Conservation (phyloP, 129 eudicot species). For the Kitagawia praeruptora region DNA sequence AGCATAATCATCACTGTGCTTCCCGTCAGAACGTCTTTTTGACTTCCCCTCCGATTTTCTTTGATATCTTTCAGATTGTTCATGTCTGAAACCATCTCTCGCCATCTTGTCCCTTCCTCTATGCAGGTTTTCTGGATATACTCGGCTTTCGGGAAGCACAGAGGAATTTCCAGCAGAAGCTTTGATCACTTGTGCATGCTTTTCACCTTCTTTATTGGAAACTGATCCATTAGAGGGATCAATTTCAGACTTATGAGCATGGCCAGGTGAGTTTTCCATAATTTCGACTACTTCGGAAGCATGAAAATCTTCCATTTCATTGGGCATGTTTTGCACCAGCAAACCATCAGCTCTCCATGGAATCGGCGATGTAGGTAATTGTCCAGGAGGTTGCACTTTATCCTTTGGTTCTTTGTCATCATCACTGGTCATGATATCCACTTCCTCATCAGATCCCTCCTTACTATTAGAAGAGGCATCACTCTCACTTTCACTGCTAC, state of each 20-base stretch:
- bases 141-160: slow-evolving; percentile 29
- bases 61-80: slow-evolving; percentile 16
- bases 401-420: slow-evolving; percentile 70
- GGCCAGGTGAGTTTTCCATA: slow-evolving; percentile 46
- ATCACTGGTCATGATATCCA: slow-evolving; percentile 83
- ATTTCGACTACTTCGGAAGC: slow-evolving; percentile 45
- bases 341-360: slow-evolving; percentile 30
- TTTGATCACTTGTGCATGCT: slow-evolving; percentile 28
- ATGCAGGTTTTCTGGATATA: slow-evolving; percentile 3
- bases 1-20: slow-evolving; percentile 35
- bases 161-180: slow-evolving; percentile 20
- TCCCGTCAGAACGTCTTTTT: slow-evolving; percentile 45
- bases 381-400: slow-evolving; percentile 21
- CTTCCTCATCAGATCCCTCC: slow-evolving; percentile 88
- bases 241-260: slow-evolving; percentile 33
- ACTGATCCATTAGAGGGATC: slow-evolving; percentile 16
- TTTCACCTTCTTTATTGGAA: slow-evolving; percentile 38
- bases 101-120: slow-evolving; percentile 25
- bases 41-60: slow-evolving; percentile 27
- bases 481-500: slow-evolving; percentile 86
- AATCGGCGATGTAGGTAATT: slow-evolving; percentile 14
- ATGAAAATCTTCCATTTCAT: slow-evolving; percentile 46
- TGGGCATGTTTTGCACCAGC: slow-evolving; percentile 26
- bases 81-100: slow-evolving; percentile 25
- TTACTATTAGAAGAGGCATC: slow-evolving; percentile 91